These are phyloP conservation scores for Podila epigama DNA, from an alignment of 192 early-diverging fungal species.

Conservation along the genomic window DNA sequence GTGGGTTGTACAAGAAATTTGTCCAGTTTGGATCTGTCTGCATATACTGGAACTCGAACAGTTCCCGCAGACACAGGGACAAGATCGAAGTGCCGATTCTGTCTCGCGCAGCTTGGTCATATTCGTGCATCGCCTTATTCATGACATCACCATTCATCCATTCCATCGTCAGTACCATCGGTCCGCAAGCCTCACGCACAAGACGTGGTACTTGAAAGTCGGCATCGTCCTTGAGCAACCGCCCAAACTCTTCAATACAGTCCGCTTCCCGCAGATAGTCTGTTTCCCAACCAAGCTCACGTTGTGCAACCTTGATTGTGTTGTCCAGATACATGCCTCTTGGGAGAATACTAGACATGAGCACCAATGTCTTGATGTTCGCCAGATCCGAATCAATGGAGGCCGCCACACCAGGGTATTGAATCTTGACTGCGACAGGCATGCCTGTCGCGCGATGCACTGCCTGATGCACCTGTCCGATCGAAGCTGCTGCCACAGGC, in stretches of 20 bases:
- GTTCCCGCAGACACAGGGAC: slow-evolving; percentile 83
- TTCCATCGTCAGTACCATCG: slow-evolving; percentile 81
- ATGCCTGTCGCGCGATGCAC: slow-evolving; percentile 52
- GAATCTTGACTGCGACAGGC: slow-evolving; percentile 90
- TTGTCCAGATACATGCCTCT: slow-evolving; percentile 96
- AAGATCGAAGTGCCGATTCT: slow-evolving; percentile 81
- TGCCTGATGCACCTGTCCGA: slow-evolving; percentile 83
- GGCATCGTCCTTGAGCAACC: slow-evolving; percentile 64
- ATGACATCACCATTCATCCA: slow-evolving; percentile 79
- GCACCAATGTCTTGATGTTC: slow-evolving; percentile 80
- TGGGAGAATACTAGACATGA: slow-evolving; percentile 87
- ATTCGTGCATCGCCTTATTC: slow-evolving; percentile 50
- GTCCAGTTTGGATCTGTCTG: slow-evolving; percentile 99
- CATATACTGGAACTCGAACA: slow-evolving; percentile 96
- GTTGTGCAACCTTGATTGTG: slow-evolving; percentile 88
- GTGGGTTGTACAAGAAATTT: slow-evolving; percentile 90
- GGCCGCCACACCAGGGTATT: slow-evolving; percentile 92
- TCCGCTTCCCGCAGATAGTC: slow-evolving; percentile 92
- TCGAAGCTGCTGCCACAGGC: slow-evolving; percentile 94
- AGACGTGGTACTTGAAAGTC: slow-evolving; percentile 79
- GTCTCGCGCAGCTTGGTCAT: slow-evolving; percentile 33
- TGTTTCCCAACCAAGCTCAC: slow-evolving; percentile 92
- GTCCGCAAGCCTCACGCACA: slow-evolving; percentile 70
- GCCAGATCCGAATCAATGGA: slow-evolving; percentile 91
- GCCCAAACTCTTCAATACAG: slow-evolving; percentile 72